Conservation (phyloP, 371 early-diverging fungal species). For the Blakeslea trispora region DNA sequence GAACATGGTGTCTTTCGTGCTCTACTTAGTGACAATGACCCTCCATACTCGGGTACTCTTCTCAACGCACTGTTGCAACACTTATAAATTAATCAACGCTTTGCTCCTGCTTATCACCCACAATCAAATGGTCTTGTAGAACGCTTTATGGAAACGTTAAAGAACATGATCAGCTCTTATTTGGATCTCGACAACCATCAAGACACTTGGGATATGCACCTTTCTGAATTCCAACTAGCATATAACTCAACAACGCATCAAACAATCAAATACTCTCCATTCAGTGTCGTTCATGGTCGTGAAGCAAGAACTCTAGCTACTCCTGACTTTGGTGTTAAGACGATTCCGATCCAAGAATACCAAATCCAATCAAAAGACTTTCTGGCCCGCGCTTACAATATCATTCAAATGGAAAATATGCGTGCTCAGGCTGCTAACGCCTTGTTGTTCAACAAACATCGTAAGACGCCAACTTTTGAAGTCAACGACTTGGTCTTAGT, state of each 20-base stretch:
- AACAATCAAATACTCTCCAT: slow-evolving; percentile 4
- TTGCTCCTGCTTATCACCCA: slow-evolving; percentile 9
- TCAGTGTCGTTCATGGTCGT: neutral
- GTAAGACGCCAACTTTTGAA: neutral
- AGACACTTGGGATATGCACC: slow-evolving; percentile 3
- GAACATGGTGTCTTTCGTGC: neutral
- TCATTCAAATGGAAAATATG: slow-evolving; percentile 10
- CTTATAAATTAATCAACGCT: neutral
- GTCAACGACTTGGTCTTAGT: slow-evolving; percentile 9
- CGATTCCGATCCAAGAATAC: slow-evolving; percentile 11
- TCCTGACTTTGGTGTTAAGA: slow-evolving; percentile 13
- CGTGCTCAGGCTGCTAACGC: slow-evolving; percentile 8
- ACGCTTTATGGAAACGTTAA: slow-evolving; percentile 2
- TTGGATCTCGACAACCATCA: neutral
- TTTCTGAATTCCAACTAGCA: neutral
- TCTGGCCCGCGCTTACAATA: neutral
- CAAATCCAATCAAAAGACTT: slow-evolving; percentile 1
- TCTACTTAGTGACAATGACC: slow-evolving; percentile 3
- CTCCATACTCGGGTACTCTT: neutral
- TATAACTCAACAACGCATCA: slow-evolving; percentile 2
- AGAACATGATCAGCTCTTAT: neutral
- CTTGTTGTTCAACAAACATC: slow-evolving; percentile 1
- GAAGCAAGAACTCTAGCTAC: slow-evolving; percentile 4
- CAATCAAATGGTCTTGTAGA: slow-evolving; percentile 14
- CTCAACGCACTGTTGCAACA: neutral